A percentile compares a stretch with the other conserved stretches of the same genome.
phyloP scores from a whole-genome alignment of 2,329 filamentous ascomycete genomes.

The Fusarium euwallaceae region DNA sequence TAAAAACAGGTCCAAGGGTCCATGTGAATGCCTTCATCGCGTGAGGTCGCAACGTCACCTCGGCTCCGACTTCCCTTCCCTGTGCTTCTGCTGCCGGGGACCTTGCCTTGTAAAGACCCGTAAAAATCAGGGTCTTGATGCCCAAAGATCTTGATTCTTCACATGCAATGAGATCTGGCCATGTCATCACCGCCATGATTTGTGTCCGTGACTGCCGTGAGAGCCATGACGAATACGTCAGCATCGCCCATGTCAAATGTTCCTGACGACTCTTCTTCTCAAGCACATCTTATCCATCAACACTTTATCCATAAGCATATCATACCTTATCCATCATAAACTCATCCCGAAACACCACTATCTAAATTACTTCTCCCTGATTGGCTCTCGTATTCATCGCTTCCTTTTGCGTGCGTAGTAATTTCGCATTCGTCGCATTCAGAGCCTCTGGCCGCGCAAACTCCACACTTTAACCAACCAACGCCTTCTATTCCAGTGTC shows the following conservation, averaged over 20 bases:
- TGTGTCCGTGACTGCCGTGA: background rate
- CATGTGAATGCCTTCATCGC: constrained; percentile 46
- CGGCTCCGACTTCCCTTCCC: constrained; percentile 19
- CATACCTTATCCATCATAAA: background rate
- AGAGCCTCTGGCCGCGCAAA: constrained; percentile 1
- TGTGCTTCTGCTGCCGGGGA: constrained; percentile 3
- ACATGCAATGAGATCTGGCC: background rate
- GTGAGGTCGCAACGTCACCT: constrained; percentile 28
- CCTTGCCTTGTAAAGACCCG: background rate
- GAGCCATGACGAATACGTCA: background rate
- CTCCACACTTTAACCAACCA: constrained; percentile 15
- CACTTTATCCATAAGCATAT: constrained; percentile 1
- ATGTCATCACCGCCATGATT: background rate
- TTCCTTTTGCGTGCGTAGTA: constrained; percentile 2
- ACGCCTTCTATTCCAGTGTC: background rate
- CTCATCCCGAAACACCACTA: background rate
- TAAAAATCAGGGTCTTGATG: constrained; percentile 17
- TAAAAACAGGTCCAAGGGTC: background rate
- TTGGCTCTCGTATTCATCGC: constrained; percentile 28
- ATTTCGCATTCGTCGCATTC: constrained; percentile 39
- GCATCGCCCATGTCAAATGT: background rate
- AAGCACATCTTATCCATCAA: background rate
- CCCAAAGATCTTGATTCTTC: constrained; percentile 6
- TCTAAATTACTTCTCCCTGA: background rate
- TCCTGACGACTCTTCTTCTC: too few relatives aligned